These are phyloP conservation scores for Pythium chondricola DNA, from an alignment of 352 stramenopile species.

Conservation along the genomic window DNA sequence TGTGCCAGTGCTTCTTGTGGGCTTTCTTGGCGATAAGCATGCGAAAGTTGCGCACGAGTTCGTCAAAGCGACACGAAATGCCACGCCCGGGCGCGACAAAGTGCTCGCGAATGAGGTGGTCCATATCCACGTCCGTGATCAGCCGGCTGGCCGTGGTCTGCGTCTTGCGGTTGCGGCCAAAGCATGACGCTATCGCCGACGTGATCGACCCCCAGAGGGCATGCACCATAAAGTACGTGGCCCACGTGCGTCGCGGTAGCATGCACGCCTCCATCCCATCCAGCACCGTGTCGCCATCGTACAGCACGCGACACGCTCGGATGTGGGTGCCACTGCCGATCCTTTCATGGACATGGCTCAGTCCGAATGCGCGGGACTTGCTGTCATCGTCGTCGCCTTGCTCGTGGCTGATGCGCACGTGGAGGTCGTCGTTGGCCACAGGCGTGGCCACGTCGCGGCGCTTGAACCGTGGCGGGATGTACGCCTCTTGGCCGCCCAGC, in stretches of 20 bases:
- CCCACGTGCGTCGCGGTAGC: slow-evolving; percentile 47
- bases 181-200: slow-evolving; percentile 30
- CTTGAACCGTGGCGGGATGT: slow-evolving; percentile 37
- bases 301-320: slow-evolving; percentile 61
- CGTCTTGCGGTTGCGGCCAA: slow-evolving; percentile 28
- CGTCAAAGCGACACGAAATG: slow-evolving; percentile 76
- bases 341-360: slow-evolving; percentile 39
- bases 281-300: slow-evolving; percentile 64
- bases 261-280: slow-evolving; percentile 61
- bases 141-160: slow-evolving; percentile 29
- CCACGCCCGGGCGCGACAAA: slow-evolving; percentile 51
- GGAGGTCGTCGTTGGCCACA: slow-evolving; percentile 19
- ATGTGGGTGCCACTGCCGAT: slow-evolving; percentile 56
- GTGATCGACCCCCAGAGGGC: slow-evolving; percentile 46
- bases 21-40: slow-evolving; percentile 80
- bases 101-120: slow-evolving; percentile 54
- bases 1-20: slow-evolving; percentile 44
- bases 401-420: slow-evolving; percentile 39
- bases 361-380: slow-evolving; percentile 34
- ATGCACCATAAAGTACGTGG: slow-evolving; percentile 48
- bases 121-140: slow-evolving; percentile 61
- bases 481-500: slow-evolving; percentile 50
- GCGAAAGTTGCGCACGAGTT: slow-evolving; percentile 74
- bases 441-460: slow-evolving; percentile 11
- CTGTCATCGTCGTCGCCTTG: slow-evolving; percentile 36